Percentiles rank a stretch among this genome's conserved stretches.
phyloP scores from a whole-genome alignment of 106 monocot species.

The Dioscorea dumetorum region DNA sequence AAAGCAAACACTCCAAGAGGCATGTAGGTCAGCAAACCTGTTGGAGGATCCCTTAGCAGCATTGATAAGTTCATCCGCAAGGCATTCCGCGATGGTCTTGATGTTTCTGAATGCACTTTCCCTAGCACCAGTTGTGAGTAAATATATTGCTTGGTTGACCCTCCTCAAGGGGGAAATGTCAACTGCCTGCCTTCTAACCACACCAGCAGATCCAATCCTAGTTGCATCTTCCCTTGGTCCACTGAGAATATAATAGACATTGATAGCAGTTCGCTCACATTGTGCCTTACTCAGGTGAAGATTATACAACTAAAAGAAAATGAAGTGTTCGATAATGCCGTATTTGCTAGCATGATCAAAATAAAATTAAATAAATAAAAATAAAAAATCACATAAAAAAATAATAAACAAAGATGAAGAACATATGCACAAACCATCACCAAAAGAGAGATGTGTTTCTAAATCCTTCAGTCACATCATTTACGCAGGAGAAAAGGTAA shows the following conservation, averaged over 20 bases:
- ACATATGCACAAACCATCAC: background rate
- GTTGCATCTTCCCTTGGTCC: constrained; percentile 60
- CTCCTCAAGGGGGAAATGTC: constrained; percentile 61
- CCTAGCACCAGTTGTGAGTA: constrained; percentile 53
- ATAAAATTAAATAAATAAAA: too few relatives aligned
- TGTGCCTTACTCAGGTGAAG: too few relatives aligned
- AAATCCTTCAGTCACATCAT: too few relatives aligned
- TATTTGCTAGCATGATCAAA: background rate
- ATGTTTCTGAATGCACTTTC: constrained; percentile 65
- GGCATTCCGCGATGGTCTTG: constrained; percentile 65
- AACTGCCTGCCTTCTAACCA: constrained; percentile 47
- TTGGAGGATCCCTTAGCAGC: constrained; percentile 65
- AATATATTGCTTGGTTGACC: constrained; percentile 57
- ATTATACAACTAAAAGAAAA: too few relatives aligned
- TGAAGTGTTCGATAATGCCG: background rate
- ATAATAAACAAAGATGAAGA: background rate
- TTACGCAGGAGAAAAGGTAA: too few relatives aligned
- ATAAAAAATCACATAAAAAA: too few relatives aligned
- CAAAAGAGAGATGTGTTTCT: background rate
- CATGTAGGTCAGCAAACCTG: constrained; percentile 14
- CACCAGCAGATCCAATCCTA: constrained; percentile 56
- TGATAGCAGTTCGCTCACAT: too few relatives aligned
- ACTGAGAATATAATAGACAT: constrained; percentile 9
- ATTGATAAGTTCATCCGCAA: constrained; percentile 61
- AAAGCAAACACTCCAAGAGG: background rate